Percentiles rank a stretch among this genome's conserved stretches.
These are phyloP conservation scores for Volvariella surrecta DNA, from an alignment of 1,284 basidiomycete genomes.

Conservation along the genomic window DNA sequence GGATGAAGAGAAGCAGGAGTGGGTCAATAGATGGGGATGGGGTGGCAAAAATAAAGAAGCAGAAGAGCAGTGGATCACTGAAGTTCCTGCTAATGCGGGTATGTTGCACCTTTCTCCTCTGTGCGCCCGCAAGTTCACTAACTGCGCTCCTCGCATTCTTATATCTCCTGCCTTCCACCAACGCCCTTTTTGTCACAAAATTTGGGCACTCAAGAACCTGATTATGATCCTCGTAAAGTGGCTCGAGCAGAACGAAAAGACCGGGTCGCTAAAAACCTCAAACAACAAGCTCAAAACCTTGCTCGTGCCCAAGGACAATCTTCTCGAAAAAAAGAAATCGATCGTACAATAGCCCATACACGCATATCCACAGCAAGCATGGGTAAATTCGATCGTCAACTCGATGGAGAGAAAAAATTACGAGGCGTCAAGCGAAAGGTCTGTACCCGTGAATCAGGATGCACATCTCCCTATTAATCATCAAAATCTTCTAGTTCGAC, in stretches of 20 bases:
- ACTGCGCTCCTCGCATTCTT: no score
- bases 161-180: slow-evolving; percentile 3
- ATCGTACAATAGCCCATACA: slow-evolving; percentile 72
- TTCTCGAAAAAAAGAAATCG: slow-evolving; percentile 67
- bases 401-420: slow-evolving; percentile 87
- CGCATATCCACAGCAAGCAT: slow-evolving; percentile 86
- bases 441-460: slow-evolving; percentile 5
- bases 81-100: slow-evolving; percentile 84
- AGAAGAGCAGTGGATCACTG: slow-evolving; percentile 91
- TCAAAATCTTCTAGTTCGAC: slow-evolving; percentile 52
- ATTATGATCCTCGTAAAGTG: slow-evolving; percentile 72
- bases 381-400: slow-evolving; percentile 85
- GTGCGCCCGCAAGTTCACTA: no score
- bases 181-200: slow-evolving; percentile 7
- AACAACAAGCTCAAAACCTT: slow-evolving; percentile 75
- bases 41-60: slow-evolving; percentile 85
- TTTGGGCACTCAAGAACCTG: slow-evolving; percentile 38
- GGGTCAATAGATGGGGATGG: slow-evolving; percentile 90
- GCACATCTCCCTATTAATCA: neutral
- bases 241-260: slow-evolving; percentile 76
- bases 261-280: slow-evolving; percentile 79
- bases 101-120: neutral
- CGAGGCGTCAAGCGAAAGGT: slow-evolving; percentile 93
- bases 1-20: slow-evolving; percentile 93
- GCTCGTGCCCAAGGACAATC: slow-evolving; percentile 39